phyloP scores from a whole-genome alignment of 2,329 filamentous ascomycete species.

The Colletotrichum sp. region DNA sequence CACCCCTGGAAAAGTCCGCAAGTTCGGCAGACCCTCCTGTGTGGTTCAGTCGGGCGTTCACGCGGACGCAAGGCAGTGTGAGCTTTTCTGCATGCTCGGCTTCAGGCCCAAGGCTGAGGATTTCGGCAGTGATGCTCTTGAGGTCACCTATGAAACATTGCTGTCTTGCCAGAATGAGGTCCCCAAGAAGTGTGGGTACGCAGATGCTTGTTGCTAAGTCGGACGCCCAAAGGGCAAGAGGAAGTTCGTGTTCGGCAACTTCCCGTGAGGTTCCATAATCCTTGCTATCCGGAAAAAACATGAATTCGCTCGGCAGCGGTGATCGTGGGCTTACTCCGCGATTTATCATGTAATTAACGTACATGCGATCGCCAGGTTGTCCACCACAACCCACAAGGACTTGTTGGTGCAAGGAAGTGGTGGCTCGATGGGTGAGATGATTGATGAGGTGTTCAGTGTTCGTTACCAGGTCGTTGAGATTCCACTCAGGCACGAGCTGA shows the following conservation, averaged over 20 bases:
- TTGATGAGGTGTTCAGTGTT: background rate
- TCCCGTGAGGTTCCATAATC: background rate
- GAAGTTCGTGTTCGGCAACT: background rate
- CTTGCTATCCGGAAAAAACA: background rate
- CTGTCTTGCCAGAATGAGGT: background rate
- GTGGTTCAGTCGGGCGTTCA: too few relatives aligned
- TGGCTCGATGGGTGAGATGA: background rate
- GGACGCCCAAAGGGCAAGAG: background rate
- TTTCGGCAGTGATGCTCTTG: background rate
- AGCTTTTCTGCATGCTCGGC: background rate
- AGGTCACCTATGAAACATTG: background rate
- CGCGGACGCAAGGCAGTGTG: background rate
- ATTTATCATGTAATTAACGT: background rate
- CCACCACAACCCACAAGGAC: background rate
- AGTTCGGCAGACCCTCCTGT: too few relatives aligned
- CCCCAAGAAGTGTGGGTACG: background rate
- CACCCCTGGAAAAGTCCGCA: background rate
- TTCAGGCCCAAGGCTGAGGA: background rate
- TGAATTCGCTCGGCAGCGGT: background rate
- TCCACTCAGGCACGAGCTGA: background rate
- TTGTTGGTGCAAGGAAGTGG: background rate
- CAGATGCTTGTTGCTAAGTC: background rate
- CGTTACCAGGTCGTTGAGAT: background rate
- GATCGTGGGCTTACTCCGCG: background rate
- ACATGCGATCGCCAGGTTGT: background rate